phyloP scores from a whole-genome alignment of 768 basidiomycete species.

The Serendipita sp. region DNA sequence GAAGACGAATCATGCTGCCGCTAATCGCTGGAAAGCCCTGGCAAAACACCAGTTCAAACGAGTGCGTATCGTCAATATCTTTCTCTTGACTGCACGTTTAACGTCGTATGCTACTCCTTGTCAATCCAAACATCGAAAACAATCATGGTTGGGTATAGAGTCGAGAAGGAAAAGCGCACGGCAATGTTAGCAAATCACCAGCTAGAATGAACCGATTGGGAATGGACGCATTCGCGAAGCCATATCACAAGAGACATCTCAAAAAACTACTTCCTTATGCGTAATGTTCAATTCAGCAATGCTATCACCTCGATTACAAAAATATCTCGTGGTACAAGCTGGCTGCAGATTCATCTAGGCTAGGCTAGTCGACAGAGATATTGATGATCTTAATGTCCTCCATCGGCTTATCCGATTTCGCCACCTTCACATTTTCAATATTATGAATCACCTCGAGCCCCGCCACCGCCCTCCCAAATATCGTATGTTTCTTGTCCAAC shows the following conservation, averaged over 20 bases:
- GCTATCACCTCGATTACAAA: no score
- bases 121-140: no score
- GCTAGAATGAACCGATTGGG: neutral
- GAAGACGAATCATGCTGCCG: conserved; percentile 4
- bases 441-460: conserved; percentile 81
- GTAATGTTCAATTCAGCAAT: neutral
- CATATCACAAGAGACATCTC: neutral
- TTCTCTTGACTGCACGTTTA: neutral
- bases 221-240: neutral
- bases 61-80: neutral
- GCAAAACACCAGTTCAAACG: neutral
- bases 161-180: neutral
- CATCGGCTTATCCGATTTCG: conserved; percentile 74
- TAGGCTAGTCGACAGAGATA: conserved; percentile 12
- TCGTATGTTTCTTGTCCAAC: conserved; percentile 83
- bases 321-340: no score
- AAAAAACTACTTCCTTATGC: neutral
- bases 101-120: neutral
- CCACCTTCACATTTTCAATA: conserved; percentile 81
- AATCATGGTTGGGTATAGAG: neutral
- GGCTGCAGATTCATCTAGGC: neutral
- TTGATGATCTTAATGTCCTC: conserved; percentile 89
- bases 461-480: conserved; percentile 77
- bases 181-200: neutral
- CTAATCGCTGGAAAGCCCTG: neutral